These are phyloP conservation scores for Mortierella sp. DNA, from an alignment of 371 early-diverging fungal species.

Conservation along the genomic window DNA sequence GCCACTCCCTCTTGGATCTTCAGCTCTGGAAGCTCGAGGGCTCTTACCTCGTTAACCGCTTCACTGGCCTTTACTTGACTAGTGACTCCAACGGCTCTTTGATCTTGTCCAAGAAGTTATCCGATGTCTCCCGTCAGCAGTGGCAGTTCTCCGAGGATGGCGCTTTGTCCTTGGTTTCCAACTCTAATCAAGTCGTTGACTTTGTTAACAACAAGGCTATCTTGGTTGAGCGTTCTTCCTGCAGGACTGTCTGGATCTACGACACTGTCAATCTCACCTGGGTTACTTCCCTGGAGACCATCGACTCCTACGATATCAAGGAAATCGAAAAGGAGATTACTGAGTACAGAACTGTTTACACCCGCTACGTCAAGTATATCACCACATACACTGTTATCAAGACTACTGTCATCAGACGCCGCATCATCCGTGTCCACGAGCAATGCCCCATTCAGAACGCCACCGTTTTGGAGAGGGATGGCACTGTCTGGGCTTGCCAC, in stretches of 20 bases:
- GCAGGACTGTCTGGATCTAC: constrained; percentile 48
- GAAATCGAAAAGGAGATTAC: constrained; percentile 35
- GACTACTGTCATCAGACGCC: constrained; percentile 32
- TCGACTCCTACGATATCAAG: constrained; percentile 14
- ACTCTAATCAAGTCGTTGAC: constrained; percentile 41
- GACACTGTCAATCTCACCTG: constrained; percentile 31
- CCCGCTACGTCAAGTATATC: constrained; percentile 48
- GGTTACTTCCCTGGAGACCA: constrained; percentile 29
- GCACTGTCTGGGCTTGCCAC: constrained; percentile 44
- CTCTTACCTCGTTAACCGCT: constrained; percentile 45
- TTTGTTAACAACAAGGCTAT: constrained; percentile 44
- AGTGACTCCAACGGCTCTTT: constrained; percentile 16
- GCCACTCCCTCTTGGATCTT: constrained; percentile 44
- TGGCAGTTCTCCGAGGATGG: constrained; percentile 53
- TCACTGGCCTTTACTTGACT: constrained; percentile 47
- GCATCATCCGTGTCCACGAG: constrained; percentile 40
- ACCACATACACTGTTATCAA: constrained; percentile 37
- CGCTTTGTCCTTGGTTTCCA: constrained; percentile 33
- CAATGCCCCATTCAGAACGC: constrained; percentile 29
- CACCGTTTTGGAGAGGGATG: constrained; percentile 34
- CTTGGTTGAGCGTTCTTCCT: constrained; percentile 44
- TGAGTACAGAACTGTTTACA: constrained; percentile 51
- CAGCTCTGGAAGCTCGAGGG: constrained; percentile 54
- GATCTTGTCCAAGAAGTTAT: constrained; percentile 22
- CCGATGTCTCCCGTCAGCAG: constrained; percentile 39